Conservation (phyloP, 495 filamentous ascomycete genomes). For the Xylaria scruposa region DNA sequence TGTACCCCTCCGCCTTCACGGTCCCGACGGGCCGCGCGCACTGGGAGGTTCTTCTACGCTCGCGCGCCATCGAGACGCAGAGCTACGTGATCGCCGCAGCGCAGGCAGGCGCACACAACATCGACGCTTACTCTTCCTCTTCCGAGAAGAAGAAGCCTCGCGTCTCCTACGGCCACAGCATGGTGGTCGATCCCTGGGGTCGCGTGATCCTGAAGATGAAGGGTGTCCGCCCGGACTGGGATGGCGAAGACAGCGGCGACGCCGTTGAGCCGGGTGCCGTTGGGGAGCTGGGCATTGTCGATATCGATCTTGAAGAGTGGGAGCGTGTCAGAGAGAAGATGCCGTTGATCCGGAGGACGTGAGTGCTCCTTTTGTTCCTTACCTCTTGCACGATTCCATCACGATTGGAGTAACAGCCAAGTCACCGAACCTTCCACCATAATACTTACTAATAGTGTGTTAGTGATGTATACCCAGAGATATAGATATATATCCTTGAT, state of each 20-base stretch:
- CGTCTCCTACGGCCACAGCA: constrained; percentile 84
- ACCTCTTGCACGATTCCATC: neutral
- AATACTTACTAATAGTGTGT: constrained; percentile 22
- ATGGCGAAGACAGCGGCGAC: constrained; percentile 52
- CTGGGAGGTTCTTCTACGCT: constrained; percentile 79
- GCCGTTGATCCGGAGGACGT: constrained; percentile 65
- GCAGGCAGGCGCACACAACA: constrained; percentile 81
- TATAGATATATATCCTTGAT: constrained; percentile 40
- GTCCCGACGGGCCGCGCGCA: constrained; percentile 85
- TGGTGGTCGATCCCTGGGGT: constrained; percentile 91
- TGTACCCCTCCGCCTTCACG: constrained; percentile 92
- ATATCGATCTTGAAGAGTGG: constrained; percentile 55
- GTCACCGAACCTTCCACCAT: neutral
- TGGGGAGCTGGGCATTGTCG: constrained; percentile 54
- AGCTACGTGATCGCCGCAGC: constrained; percentile 87
- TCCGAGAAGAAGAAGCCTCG: constrained; percentile 43
- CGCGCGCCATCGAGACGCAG: constrained; percentile 90
- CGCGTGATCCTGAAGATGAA: constrained; percentile 70
- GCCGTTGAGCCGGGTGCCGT: constrained; percentile 42
- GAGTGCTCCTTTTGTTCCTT: constrained; percentile 31
- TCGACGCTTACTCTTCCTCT: constrained; percentile 46
- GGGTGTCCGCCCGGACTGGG: constrained; percentile 51
- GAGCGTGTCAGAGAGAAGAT: constrained; percentile 62
- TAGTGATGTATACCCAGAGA: constrained; percentile 68
- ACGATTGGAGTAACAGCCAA: neutral